Conservation (phyloP, 768 basidiomycete genomes). For the Tulasnella calospora region DNA sequence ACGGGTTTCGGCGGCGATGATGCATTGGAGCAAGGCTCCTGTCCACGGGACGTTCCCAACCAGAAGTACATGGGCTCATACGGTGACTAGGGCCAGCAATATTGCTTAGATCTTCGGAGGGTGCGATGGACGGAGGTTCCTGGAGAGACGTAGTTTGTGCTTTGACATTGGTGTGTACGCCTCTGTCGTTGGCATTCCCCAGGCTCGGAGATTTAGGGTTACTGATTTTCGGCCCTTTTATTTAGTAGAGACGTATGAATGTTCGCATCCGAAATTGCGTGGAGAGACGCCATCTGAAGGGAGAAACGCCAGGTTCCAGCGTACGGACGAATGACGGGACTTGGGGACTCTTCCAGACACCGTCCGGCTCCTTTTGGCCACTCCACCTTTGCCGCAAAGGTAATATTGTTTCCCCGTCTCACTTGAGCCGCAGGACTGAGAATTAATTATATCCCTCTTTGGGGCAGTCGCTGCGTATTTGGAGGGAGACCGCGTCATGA, state of each 20-base stretch:
- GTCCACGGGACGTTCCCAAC: constrained; percentile 66
- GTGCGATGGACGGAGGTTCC: constrained; percentile 69
- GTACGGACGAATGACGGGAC: too few relatives aligned
- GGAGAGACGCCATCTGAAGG: constrained; percentile 63
- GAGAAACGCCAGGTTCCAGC: too few relatives aligned
- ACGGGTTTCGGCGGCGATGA: constrained; percentile 62
- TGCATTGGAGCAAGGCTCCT: constrained; percentile 84
- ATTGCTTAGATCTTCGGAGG: constrained; percentile 86
- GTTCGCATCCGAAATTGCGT: constrained; percentile 68
- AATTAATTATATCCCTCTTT: too few relatives aligned
- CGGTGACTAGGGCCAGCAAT: constrained; percentile 74
- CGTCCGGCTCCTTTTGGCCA: too few relatives aligned
- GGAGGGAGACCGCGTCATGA: constrained; percentile 63
- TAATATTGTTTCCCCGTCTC: too few relatives aligned
- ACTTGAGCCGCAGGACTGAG: too few relatives aligned
- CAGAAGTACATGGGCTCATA: constrained; percentile 73
- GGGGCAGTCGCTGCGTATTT: too few relatives aligned
- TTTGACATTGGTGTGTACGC: constrained; percentile 67
- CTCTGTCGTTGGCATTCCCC: constrained; percentile 64
- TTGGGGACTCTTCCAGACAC: too few relatives aligned
- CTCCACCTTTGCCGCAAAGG: too few relatives aligned
- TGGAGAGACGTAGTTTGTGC: constrained; percentile 72
- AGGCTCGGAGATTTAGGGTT: constrained; percentile 34
- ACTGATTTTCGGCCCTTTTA: too few relatives aligned
- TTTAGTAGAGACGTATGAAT: constrained; percentile 35